phyloP scores from a whole-genome alignment of 306 rosid species.

The Hippophae tibetana region DNA sequence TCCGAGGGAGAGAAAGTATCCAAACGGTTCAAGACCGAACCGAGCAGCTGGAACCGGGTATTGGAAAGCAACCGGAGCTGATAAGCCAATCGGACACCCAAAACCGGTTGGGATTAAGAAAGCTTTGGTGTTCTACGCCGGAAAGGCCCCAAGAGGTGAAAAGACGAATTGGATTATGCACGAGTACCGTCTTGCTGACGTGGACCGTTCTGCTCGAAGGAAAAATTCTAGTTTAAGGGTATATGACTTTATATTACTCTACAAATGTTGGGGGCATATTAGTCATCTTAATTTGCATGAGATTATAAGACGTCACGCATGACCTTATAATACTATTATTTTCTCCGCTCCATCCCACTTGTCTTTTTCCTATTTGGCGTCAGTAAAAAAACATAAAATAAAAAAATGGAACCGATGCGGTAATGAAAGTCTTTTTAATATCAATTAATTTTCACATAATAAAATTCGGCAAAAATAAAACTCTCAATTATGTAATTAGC shows the following conservation, averaged over 20 bases:
- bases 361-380: no score
- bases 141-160: slow-evolving; percentile 64
- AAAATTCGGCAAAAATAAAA: no score
- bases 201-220: slow-evolving; percentile 28
- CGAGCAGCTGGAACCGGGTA: slow-evolving; percentile 68
- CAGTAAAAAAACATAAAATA: no score
- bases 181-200: slow-evolving; percentile 58
- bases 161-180: slow-evolving; percentile 78
- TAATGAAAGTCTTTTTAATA: no score
- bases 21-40: slow-evolving; percentile 69
- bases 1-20: slow-evolving; percentile 71
- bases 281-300: no score
- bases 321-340: no score
- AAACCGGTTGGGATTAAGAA: slow-evolving; percentile 65
- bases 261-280: not conserved
- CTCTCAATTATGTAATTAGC: no score
- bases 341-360: no score
- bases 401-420: no score
- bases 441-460: no score
- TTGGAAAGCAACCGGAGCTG: slow-evolving; percentile 80
- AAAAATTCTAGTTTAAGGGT: slow-evolving; percentile 58
- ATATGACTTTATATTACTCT: slow-evolving; percentile 10
- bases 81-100: slow-evolving; percentile 49
- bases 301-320: no score
- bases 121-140: slow-evolving; percentile 61